Evolutionary conservation across 108 stramenopile genomes (phyloP), one percentile per base, ranked within the genome.

Genomic region (Nitzschia palea): DNA sequence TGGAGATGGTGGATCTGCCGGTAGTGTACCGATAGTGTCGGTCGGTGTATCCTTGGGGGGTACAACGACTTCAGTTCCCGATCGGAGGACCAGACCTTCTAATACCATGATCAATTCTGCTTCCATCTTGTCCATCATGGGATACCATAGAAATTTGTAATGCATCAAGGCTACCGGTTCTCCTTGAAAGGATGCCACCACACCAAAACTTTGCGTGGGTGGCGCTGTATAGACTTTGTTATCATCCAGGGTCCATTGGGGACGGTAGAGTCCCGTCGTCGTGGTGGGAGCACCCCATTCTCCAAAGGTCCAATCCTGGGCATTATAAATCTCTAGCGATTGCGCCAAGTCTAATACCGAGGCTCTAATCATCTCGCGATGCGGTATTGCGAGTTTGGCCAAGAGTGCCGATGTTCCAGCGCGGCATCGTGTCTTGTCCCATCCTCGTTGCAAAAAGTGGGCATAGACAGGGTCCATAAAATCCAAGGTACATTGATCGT

Each of bases 101-200:
- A 87, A 68, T 28, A 81, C 59, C 68, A 87, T 70, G 10, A 87
- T 76, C 3, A 87, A 71, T 70, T 87, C 86, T 0, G 83, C 75
- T 48, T 71, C 59, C 43, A n/a, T 51, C 6, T 36, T 34, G 5
- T 31, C 35, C n/a, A 36, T 37, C 43, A 68, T 48, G 17, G 18
- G 47, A 32, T 68, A 63, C 74, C 74, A 76, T 29, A 36, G 44
- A 60, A 76, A 63, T 30, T 68, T 58, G 52, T 76, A 76, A 20
- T 56, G 71, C 31, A 76, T 42, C 12, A 76, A 6, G 12, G 62
- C 67, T 6, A 62, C 31, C 12, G 74, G 74, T 4, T 50, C 1
- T 28, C 62, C 62, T 55, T 68, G 15, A 27, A 55, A 51, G 4
- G n/a, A 63, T 0, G 74, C 74, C 53, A 76, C 45, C 26, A 76